Conservation (phyloP, 2,329 filamentous ascomycete genomes). For the Aspergillus sp. region DNA sequence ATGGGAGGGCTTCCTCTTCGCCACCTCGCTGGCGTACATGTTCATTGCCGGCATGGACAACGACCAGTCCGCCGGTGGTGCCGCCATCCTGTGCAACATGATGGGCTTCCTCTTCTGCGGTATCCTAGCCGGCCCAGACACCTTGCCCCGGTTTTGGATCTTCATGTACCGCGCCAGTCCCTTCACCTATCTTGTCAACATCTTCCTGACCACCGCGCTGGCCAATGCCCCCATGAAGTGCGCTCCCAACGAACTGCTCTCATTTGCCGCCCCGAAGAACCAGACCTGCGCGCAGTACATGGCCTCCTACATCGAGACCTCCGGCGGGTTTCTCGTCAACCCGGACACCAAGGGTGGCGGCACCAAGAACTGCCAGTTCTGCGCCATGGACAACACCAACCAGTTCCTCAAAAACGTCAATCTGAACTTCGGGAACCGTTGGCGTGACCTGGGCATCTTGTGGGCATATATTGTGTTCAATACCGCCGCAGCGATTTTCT, state of each 20-base stretch:
- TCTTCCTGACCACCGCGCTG: background rate
- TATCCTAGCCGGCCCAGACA: slow-evolving; percentile 7
- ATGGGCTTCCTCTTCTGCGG: slow-evolving; percentile 9
- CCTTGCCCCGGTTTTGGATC: slow-evolving; percentile 14
- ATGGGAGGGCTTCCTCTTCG: slow-evolving; percentile 65
- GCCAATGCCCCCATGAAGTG: slow-evolving; percentile 4
- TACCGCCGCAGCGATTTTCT: slow-evolving; percentile 16
- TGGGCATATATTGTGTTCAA: slow-evolving; percentile 27
- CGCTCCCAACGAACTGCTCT: background rate
- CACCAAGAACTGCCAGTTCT: slow-evolving; percentile 4
- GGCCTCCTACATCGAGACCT: background rate
- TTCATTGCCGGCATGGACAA: slow-evolving; percentile 51
- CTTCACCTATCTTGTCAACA: slow-evolving; percentile 21
- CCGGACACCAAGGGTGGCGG: background rate
- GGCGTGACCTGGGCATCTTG: slow-evolving; percentile 8
- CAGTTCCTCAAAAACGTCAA: background rate
- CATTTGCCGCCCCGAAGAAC: slow-evolving; percentile 2
- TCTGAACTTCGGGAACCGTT: background rate
- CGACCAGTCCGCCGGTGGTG: background rate
- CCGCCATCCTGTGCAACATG: slow-evolving; percentile 1
- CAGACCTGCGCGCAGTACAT: slow-evolving; percentile 8
- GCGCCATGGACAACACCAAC: slow-evolving; percentile 2
- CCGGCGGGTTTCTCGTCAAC: slow-evolving; percentile 4
- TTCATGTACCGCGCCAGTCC: slow-evolving; percentile 14
- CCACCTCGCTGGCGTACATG: slow-evolving; percentile 67